Base-by-base conservation (phyloP, 208 protist genomes). In the Spongospora subterranea region DNA sequence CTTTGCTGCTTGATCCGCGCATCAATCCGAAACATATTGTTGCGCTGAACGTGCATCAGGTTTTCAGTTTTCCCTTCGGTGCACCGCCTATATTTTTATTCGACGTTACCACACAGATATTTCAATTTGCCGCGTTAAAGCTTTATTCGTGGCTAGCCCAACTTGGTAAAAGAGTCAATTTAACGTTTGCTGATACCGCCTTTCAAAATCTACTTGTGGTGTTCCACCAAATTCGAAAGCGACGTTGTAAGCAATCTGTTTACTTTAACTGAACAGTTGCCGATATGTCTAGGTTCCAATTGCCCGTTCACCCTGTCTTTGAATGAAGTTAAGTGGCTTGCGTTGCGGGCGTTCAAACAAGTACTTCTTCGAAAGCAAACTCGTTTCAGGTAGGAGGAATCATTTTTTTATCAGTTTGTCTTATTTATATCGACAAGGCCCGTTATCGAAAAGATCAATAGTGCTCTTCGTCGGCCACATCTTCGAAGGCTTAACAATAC, bases 11-110 rank as follows among this genome's bases (percentile, higher is more conserved):
- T 6, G 71, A 82, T 43, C 17, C 35, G 17, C 17, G 6, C 6
- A 82, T 82, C n/a, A 82, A 82, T 82, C n/a, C 71, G 35, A 82
- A 35, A 82, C 71, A n/a, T 43, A n/a, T 35, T n/a, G 40, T 82
- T 82, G n/a, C 35, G 6, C 71, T 82, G 35, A 82, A 82, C n/a
- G n/a, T 82, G 6, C 35, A 82, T n/a, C 71, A 82, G n/a, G 71
- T 82, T 45, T n/a, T n/a, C n/a, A 35, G 71, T 35, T 82, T 35
- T 35, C 71, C 17, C 35, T 35, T 82, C 50, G n/a, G n/a, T n/a
- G n/a, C n/a, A n/a, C n/a, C n/a, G n/a, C 24, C 24, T 6, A 60
- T 60, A 6, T 6, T 29, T 29, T 24, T 60, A 29, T 60, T 60
- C 50, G 6, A 6, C 24, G 50, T 60, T 29, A 6, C 24, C 6